A percentile compares a stretch with the other conserved stretches of the same genome.
These are phyloP conservation scores for Euphorbia corollata DNA, from an alignment of 441 rosid species.

Conservation along the genomic window DNA sequence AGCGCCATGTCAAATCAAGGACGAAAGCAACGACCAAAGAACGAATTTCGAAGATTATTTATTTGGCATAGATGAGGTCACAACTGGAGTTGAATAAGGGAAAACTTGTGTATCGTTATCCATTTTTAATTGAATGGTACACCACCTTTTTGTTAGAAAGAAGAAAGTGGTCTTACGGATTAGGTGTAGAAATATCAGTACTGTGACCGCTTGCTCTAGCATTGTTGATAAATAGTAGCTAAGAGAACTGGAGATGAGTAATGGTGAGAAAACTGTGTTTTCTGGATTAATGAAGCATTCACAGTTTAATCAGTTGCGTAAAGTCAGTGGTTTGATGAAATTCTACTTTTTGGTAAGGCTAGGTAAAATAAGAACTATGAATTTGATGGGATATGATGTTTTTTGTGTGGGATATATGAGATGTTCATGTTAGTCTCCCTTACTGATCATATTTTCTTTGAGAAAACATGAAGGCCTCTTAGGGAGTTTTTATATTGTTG, in stretches of 20 bases:
- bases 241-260: neutral
- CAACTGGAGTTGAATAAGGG: neutral
- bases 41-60: neutral
- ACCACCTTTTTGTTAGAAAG: neutral
- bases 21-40: neutral
- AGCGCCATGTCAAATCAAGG: neutral
- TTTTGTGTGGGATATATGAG: too few species aligned
- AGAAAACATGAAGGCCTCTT: too few species aligned
- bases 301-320: neutral
- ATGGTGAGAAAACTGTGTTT: neutral
- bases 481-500: too few species aligned
- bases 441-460: too few species aligned
- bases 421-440: too few species aligned
- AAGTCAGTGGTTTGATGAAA: too few species aligned
- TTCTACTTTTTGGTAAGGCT: too few species aligned
- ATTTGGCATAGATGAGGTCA: neutral
- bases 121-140: neutral
- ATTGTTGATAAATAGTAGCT: neutral
- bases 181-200: neutral
- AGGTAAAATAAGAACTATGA: too few species aligned
- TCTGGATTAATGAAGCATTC: neutral
- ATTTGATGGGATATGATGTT: too few species aligned
- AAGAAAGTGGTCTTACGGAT: neutral
- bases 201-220: neutral
- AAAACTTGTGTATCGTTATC: neutral